Percentiles rank a stretch among this genome's conserved stretches.
Evolutionary conservation across 768 basidiomycete species (phyloP).

Genomic region (Hirschioporus abietinus): DNA sequence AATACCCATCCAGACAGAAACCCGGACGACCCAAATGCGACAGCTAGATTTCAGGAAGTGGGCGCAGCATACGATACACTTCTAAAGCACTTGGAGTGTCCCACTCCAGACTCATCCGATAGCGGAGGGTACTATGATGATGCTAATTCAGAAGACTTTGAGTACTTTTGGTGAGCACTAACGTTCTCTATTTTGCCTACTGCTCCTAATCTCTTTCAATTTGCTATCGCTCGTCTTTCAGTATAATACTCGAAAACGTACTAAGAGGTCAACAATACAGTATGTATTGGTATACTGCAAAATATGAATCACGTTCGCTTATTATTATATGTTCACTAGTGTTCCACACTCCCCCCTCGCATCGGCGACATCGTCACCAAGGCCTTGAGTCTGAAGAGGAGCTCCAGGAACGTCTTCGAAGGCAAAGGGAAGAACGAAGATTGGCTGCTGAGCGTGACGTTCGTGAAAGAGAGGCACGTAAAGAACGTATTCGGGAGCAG

Average conservation of each 20-base stretch:
- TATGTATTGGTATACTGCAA: no score
- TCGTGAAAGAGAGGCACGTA: constrained; percentile 43
- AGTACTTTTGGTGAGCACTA: constrained; percentile 41
- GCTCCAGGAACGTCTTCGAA: constrained; percentile 46
- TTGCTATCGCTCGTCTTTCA: background rate
- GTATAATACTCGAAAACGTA: background rate
- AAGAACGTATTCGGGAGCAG: constrained; percentile 37
- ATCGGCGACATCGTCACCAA: constrained; percentile 4
- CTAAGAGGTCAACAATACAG: background rate
- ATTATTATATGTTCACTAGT: background rate
- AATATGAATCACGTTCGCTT: no score
- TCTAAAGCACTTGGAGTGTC: constrained; percentile 45
- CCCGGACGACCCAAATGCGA: constrained; percentile 56
- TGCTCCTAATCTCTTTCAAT: no score
- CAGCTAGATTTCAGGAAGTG: constrained; percentile 62
- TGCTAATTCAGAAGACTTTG: constrained; percentile 27
- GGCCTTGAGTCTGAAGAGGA: constrained; percentile 43
- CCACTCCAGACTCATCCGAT: constrained; percentile 25
- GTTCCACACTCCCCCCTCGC: constrained; percentile 1
- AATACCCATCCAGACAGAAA: constrained; percentile 78
- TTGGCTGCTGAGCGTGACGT: constrained; percentile 49
- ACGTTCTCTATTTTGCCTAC: background rate
- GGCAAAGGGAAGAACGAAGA: constrained; percentile 46
- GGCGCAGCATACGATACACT: constrained; percentile 65
- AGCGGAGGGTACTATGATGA: constrained; percentile 33